These are phyloP conservation scores for Monosporascus sp. DNA, from an alignment of 2,329 filamentous ascomycete genomes.

Conservation along the genomic window DNA sequence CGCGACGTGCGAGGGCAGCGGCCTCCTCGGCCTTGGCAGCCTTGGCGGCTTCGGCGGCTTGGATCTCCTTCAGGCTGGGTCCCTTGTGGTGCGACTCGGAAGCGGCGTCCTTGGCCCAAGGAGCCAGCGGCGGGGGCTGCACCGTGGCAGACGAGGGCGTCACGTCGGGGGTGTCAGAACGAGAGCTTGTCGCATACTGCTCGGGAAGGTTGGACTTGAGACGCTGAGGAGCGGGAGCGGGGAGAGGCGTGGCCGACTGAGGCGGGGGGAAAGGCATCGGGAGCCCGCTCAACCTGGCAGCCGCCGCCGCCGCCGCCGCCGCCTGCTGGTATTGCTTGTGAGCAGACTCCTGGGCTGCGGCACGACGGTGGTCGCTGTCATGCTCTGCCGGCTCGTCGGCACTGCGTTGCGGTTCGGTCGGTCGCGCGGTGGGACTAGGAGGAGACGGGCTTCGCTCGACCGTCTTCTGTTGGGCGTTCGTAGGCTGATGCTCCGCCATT, in stretches of 20 bases:
- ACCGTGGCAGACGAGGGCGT: conserved; percentile 30
- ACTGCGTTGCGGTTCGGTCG: conserved; percentile 4
- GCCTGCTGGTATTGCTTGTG: conserved; percentile 63
- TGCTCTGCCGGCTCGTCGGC: conserved; percentile 9
- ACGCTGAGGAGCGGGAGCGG: conserved; percentile 83
- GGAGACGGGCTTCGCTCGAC: conserved; percentile 10
- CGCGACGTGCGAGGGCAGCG: conserved; percentile 71
- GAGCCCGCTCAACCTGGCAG: conserved; percentile 60
- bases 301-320: conserved; percentile 37
- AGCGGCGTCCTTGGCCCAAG: conserved; percentile 87
- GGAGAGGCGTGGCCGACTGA: conserved; percentile 73
- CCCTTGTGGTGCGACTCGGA: conserved; percentile 67
- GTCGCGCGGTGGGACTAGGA: conserved; percentile 5
- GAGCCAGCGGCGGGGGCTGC: conserved; percentile 70
- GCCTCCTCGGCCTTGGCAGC: conserved; percentile 83
- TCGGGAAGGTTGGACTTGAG: conserved; percentile 81
- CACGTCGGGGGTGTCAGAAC: conserved; percentile 68
- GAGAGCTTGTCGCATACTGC: conserved; percentile 55
- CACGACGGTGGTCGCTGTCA: conserved; percentile 9
- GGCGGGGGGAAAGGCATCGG: conserved; percentile 72
- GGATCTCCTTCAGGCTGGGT: conserved; percentile 91
- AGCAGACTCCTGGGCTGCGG: conserved; percentile 15
- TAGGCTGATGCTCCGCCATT: conserved; percentile 28
- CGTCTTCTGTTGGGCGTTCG: conserved; percentile 11
- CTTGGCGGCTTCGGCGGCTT: conserved; percentile 89